Evolutionary conservation across 257 asterid species (phyloP).

Genomic region (Fraxinus pennsylvanica): DNA sequence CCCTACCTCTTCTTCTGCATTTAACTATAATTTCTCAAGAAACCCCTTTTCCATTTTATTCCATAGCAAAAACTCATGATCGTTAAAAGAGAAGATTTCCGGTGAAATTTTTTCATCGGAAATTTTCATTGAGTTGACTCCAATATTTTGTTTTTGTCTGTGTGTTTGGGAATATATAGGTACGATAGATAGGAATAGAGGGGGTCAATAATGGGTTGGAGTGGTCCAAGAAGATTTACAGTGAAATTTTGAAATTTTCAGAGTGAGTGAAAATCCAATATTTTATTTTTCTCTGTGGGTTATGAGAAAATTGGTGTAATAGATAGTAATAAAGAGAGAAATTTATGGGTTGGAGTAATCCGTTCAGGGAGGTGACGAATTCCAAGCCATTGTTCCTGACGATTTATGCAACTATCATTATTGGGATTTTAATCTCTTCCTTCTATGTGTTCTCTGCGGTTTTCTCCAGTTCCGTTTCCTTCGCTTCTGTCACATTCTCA

Average conservation of each 20-base stretch:
- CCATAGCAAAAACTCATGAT: neutral
- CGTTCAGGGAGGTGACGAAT: constrained; percentile 65
- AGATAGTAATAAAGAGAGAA: constrained; percentile 31
- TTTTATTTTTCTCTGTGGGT: neutral
- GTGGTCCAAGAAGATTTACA: constrained; percentile 24
- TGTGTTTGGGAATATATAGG: constrained; percentile 1
- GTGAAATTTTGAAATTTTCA: constrained; percentile 9
- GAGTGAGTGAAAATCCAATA: constrained; percentile 17
- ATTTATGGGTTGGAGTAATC: constrained; percentile 49
- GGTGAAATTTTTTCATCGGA: constrained; percentile 2
- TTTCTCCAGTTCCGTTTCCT: constrained; percentile 54
- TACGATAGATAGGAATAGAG: constrained; percentile 21
- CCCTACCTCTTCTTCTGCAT: no score
- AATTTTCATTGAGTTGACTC: neutral
- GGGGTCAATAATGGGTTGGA: constrained; percentile 46
- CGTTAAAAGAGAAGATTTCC: constrained; percentile 20
- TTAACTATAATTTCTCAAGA: no score
- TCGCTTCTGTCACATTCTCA: constrained; percentile 45
- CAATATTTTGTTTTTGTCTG: constrained; percentile 9
- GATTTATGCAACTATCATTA: constrained; percentile 73
- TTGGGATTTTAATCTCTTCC: constrained; percentile 74
- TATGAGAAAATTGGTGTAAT: neutral
- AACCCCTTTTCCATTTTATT: no score
- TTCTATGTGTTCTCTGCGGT: constrained; percentile 85
- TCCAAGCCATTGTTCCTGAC: constrained; percentile 85